Percentiles rank a stretch among this genome's conserved stretches.
phyloP scores from a whole-genome alignment of 306 rosid genomes.

The peach (Prunus persica) region Prunus_persica_NCBIv2 NC_034014.1:28770501-28771000 shows the following conservation, averaged over 20 bases:
- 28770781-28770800: slow-evolving; percentile 40
- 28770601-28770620: slow-evolving; percentile 51
- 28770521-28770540: slow-evolving; percentile 5
- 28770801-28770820: slow-evolving; percentile 53
- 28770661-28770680: slow-evolving; percentile 34
- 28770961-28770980: neutral
- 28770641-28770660: slow-evolving; percentile 39
- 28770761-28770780: slow-evolving; percentile 28
- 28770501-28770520: slow-evolving; percentile 15
- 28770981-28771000: neutral
- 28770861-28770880: slow-evolving; percentile 14
- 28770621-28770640: slow-evolving; percentile 37
- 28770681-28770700: slow-evolving; percentile 40
- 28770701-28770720: slow-evolving; percentile 37
- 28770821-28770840: slow-evolving; percentile 39
- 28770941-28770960: neutral
- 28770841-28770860: slow-evolving; percentile 33
- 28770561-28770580: slow-evolving; percentile 43
- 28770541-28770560: slow-evolving; percentile 32
- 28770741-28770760: slow-evolving; percentile 47
- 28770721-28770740: slow-evolving; percentile 42
- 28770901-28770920: slow-evolving; percentile 21
- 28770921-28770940: slow-evolving; percentile 27
- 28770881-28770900: neutral
- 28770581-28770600: slow-evolving; percentile 46